Conservation (phyloP, 768 basidiomycete species). For the Leccinum arenicola region DNA sequence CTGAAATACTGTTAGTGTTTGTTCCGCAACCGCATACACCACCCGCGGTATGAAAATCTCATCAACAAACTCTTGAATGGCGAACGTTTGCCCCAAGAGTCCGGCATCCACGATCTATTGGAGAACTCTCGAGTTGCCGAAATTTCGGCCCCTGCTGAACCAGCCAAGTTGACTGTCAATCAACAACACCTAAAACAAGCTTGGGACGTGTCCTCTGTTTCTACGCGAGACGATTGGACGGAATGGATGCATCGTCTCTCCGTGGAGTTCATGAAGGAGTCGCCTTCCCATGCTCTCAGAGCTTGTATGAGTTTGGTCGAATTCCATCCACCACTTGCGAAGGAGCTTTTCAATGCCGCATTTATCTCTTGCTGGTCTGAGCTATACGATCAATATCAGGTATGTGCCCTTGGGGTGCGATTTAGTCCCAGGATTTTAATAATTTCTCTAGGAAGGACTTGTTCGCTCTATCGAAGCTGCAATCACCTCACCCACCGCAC, state of each 20-base stretch:
- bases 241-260: conserved; percentile 95
- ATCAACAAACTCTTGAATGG: conserved; percentile 88
- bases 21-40: conserved; percentile 70
- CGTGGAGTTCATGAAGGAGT: conserved; percentile 97
- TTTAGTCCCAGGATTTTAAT: conserved; percentile 2
- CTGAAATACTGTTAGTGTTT: conserved; percentile 52
- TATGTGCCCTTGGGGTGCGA: conserved; percentile 26
- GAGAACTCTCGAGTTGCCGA: conserved; percentile 65
- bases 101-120: conserved; percentile 66
- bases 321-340: conserved; percentile 84
- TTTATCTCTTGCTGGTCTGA: conserved; percentile 98
- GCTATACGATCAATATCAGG: conserved; percentile 95
- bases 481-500: conserved; percentile 71
- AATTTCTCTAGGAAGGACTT: conserved; percentile 74
- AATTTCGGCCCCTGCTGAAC: conserved; percentile 80
- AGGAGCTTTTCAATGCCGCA: conserved; percentile 96
- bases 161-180: conserved; percentile 88
- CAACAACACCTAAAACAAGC: conserved; percentile 96
- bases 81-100: conserved; percentile 87
- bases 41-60: conserved; percentile 83
- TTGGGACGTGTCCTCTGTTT: conserved; percentile 83
- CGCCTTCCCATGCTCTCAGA: conserved; percentile 95
- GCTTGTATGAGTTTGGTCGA: conserved; percentile 95
- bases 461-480: conserved; percentile 87
- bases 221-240: conserved; percentile 84